A percentile compares a stretch with the other conserved stretches of the same genome.
Evolutionary conservation across 176 grass and related monocot genomes (phyloP).

Genomic region (Metroxylon sagu): DNA sequence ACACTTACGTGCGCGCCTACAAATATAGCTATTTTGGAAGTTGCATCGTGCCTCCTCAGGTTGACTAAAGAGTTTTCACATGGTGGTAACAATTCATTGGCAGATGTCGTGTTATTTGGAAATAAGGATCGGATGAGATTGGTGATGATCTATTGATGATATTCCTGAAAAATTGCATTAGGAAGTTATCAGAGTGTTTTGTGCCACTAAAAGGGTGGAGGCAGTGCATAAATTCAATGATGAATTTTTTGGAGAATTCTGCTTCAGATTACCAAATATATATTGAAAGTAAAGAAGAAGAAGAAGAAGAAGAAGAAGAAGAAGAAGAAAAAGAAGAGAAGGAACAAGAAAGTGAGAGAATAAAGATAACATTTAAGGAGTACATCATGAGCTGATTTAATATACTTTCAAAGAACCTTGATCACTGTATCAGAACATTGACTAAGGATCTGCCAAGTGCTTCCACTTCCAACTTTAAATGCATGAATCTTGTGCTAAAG

Average conservation of each 20-base stretch:
- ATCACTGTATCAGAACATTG: slow-evolving; percentile 33
- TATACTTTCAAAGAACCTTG: slow-evolving; percentile 26
- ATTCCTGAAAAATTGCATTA: slow-evolving; percentile 57
- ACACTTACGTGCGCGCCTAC: slow-evolving; percentile 70
- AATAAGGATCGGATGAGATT: slow-evolving; percentile 66
- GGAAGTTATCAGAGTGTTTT: slow-evolving; percentile 38
- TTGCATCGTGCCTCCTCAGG: slow-evolving; percentile 53
- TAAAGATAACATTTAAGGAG: slow-evolving; percentile 30
- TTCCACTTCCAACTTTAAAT: slow-evolving; percentile 33
- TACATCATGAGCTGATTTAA: no score
- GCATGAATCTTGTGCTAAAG: slow-evolving; percentile 30
- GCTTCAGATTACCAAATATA: slow-evolving; percentile 35
- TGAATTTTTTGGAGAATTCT: slow-evolving; percentile 38
- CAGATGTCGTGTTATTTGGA: slow-evolving; percentile 72
- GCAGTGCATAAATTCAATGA: slow-evolving; percentile 30
- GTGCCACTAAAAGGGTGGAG: slow-evolving; percentile 39
- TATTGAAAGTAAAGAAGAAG: slow-evolving; percentile 17
- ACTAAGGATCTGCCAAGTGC: slow-evolving; percentile 41
- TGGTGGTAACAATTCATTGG: slow-evolving; percentile 27
- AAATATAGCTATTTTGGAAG: slow-evolving; percentile 77
- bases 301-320: slow-evolving; percentile 19
- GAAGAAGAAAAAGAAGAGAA: slow-evolving; percentile 12
- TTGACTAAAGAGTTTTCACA: slow-evolving; percentile 28
- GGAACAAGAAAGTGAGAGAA: slow-evolving; percentile 16
- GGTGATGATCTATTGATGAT: slow-evolving; percentile 36